Conservation (phyloP, 768 basidiomycete species). For the Lactarius hengduanensis region DNA sequence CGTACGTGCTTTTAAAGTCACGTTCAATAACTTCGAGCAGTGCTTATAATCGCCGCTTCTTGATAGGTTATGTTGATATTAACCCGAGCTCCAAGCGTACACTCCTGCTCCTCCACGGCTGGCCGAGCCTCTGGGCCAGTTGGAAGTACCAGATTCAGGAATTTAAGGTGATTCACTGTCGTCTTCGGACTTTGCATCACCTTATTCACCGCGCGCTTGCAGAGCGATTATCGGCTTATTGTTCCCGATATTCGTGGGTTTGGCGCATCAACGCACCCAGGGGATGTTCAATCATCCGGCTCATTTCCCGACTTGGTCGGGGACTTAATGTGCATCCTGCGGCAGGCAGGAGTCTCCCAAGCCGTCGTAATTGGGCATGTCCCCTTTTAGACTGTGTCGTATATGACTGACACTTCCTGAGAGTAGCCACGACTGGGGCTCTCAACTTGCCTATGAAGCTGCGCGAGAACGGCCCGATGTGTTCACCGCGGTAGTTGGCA, state of each 20-base stretch:
- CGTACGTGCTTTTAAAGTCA: conserved; percentile 8
- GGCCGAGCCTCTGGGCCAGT: conserved; percentile 75
- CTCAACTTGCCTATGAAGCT: conserved; percentile 63
- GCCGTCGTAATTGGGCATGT: conserved; percentile 63
- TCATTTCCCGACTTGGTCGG: conserved; percentile 58
- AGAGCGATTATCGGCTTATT: conserved; percentile 62
- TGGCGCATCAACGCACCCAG: conserved; percentile 63
- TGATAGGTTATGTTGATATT: conserved; percentile 52
- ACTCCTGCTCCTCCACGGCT: conserved; percentile 72
- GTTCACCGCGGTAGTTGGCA: conserved; percentile 58
- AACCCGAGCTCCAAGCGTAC: conserved; percentile 52
- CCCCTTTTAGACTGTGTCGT: background rate
- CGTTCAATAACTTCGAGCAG: background rate
- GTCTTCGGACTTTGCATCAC: background rate
- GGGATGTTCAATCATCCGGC: conserved; percentile 57
- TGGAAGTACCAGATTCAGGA: conserved; percentile 72
- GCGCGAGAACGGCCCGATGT: conserved; percentile 66
- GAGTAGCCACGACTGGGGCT: conserved; percentile 73
- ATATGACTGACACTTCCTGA: conserved; percentile 5
- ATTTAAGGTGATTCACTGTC: conserved; percentile 46
- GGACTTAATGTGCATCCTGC: conserved; percentile 63
- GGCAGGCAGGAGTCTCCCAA: conserved; percentile 46
- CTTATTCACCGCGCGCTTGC: background rate
- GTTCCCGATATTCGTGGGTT: conserved; percentile 69
- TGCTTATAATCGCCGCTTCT: background rate